phyloP scores from a whole-genome alignment of 1,284 basidiomycete genomes.

The Cerioporus squamosus region DNA sequence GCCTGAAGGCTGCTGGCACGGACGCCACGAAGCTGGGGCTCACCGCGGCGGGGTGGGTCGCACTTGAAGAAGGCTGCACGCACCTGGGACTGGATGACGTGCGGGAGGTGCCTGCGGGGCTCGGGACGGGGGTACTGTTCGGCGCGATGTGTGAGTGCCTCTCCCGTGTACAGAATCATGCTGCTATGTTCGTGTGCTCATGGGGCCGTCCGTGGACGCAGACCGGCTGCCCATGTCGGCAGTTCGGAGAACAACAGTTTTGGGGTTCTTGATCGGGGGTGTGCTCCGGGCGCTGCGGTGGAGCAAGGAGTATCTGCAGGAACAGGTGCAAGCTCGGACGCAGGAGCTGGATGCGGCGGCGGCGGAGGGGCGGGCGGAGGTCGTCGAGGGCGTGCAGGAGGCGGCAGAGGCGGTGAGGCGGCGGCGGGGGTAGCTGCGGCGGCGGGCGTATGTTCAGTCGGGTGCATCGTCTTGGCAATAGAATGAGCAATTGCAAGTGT shows the following conservation, averaged over 20 bases:
- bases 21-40: slow-evolving; percentile 61
- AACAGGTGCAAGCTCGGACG: slow-evolving; percentile 26
- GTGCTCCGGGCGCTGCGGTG: slow-evolving; percentile 56
- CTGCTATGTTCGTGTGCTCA: slow-evolving; percentile 4
- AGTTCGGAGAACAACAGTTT: slow-evolving; percentile 49
- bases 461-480: slow-evolving; percentile 1
- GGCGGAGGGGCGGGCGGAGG: slow-evolving; percentile 26
- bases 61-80: slow-evolving; percentile 64
- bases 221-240: slow-evolving; percentile 64
- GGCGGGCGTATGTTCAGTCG: background rate
- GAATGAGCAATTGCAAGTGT: background rate
- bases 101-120: slow-evolving; percentile 65
- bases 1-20: slow-evolving; percentile 65
- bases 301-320: slow-evolving; percentile 43
- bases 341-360: slow-evolving; percentile 22
- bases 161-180: slow-evolving; percentile 1
- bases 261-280: slow-evolving; percentile 59
- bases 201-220: slow-evolving; percentile 33
- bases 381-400: slow-evolving; percentile 14
- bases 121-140: slow-evolving; percentile 65
- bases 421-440: background rate
- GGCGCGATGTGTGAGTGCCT: slow-evolving; percentile 63
- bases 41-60: slow-evolving; percentile 66
- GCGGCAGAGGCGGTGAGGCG: slow-evolving; percentile 10
- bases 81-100: slow-evolving; percentile 48